Evolutionary conservation across 192 early-diverging fungal genomes (phyloP).

Genomic region (Chytriomyces confervae): DNA sequence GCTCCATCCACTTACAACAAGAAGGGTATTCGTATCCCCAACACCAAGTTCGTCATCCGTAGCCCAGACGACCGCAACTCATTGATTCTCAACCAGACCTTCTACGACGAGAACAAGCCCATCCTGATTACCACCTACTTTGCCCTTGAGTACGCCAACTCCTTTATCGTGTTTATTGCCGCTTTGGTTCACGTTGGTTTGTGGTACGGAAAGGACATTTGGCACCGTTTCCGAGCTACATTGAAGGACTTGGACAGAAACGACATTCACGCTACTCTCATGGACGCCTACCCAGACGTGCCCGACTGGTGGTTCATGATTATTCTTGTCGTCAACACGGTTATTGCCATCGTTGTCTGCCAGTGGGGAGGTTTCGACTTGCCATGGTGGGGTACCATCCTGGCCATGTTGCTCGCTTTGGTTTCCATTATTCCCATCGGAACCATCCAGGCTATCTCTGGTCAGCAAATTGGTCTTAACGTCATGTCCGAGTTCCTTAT

Average conservation of each 20-base stretch:
- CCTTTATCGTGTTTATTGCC: constrained; percentile 59
- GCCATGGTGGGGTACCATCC: constrained; percentile 46
- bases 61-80: too few relatives aligned
- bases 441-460: constrained; percentile 66
- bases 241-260: constrained; percentile 37
- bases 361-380: constrained; percentile 43
- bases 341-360: not conserved
- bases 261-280: constrained; percentile 33
- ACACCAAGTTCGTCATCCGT: too few relatives aligned
- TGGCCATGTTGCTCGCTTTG: constrained; percentile 53
- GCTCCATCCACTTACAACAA: constrained; percentile 25
- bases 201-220: constrained; percentile 55
- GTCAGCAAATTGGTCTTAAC: constrained; percentile 58
- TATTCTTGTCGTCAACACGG: constrained; percentile 35
- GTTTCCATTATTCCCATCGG: constrained; percentile 69
- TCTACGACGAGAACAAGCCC: constrained; percentile 15
- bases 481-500: constrained; percentile 69
- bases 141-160: constrained; percentile 36
- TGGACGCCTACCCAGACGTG: constrained; percentile 41
- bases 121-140: constrained; percentile 35
- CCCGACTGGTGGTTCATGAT: constrained; percentile 33
- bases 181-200: constrained; percentile 64
- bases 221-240: constrained; percentile 20
- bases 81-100: constrained; percentile 16
- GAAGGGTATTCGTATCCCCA: constrained; percentile 15